Base-by-base conservation (phyloP, 768 basidiomycete species). In the Candolleomyces efflorescens region DNA sequence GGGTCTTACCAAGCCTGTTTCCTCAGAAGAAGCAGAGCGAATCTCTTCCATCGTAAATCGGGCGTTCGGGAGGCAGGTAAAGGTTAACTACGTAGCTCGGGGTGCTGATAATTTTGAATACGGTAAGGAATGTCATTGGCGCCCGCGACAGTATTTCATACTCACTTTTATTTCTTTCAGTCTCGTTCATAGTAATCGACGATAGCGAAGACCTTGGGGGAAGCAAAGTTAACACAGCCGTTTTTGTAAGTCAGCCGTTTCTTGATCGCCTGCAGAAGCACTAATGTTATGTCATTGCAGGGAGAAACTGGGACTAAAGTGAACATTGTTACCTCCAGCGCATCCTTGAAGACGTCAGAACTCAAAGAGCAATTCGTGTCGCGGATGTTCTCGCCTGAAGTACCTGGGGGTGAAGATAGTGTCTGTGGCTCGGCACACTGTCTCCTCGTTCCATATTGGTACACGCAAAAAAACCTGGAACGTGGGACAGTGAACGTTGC, bases 381-480 rank as follows among this genome's bases (percentile, higher is more conserved):
- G 6, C 74, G 83, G 4, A 78, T 83, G 73, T 82, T 84, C 61
- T 69, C 76, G 5, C 80, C 79, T 6, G 51, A 47, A 7, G 60
- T 76, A 23, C 62, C 62, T 55, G 63, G 65, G 52, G 69, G 69
- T 3, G 82, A 83, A 67, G 82, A 84, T 58, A 73, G 70, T 17
- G 82, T 82, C 7, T 83, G 81, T 58, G 83, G 82, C 13, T 78
- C 78, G 38, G 80, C 82, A 0, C 83, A 84, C 60, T 75, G 75
- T 47, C 54, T 83, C 39, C 56, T 81, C 37, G 71, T 63, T 2
- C 82, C 82, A 2, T 83, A 83, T 59, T 84, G 82, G 78, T 70
- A 69, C 20, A 59, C 58, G 18, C 77, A 78, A 58, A 65, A 68
- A 3, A 69, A 63, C 0, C 66, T 76, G 20, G 50, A 62, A 5